Evolutionary conservation across 306 rosid genomes (phyloP).

Genomic region (Trifolium pratense): DNA sequence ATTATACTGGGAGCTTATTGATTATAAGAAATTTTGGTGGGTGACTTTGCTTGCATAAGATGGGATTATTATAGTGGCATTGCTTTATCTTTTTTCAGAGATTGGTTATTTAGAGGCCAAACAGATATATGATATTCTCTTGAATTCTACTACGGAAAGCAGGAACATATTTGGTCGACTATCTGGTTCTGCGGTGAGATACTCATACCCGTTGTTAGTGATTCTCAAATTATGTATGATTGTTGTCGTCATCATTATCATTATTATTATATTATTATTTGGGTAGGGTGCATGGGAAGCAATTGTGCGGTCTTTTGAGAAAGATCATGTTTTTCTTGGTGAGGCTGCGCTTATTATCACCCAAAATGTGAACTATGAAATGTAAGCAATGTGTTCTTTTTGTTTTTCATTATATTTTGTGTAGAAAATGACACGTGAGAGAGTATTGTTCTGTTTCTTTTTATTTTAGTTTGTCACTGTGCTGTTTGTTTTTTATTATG

Average conservation of each 20-base stretch:
- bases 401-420: slow-evolving; percentile 3
- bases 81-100: slow-evolving; percentile 50
- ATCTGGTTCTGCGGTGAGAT: slow-evolving; percentile 84
- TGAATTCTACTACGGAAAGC: slow-evolving; percentile 78
- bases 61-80: slow-evolving; percentile 29
- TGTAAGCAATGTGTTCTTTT: slow-evolving; percentile 58
- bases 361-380: slow-evolving; percentile 91
- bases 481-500: slow-evolving; percentile 35
- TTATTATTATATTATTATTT: slow-evolving; percentile 27
- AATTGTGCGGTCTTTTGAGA: slow-evolving; percentile 72
- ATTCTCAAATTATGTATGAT: not conserved
- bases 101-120: slow-evolving; percentile 87
- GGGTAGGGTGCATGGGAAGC: slow-evolving; percentile 90
- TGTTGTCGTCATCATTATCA: not conserved
- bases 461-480: slow-evolving; percentile 19
- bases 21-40: not conserved
- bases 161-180: slow-evolving; percentile 91
- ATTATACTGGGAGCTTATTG: not conserved
- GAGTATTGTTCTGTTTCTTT: slow-evolving; percentile 23
- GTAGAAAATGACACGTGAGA: not conserved
- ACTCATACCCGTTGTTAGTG: not conserved
- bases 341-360: slow-evolving; percentile 89
- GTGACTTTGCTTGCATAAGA: not conserved
- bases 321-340: slow-evolving; percentile 90
- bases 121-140: slow-evolving; percentile 67